Evolutionary conservation across 768 basidiomycete species (phyloP).

Genomic region (Termitomyces titanicus): DNA sequence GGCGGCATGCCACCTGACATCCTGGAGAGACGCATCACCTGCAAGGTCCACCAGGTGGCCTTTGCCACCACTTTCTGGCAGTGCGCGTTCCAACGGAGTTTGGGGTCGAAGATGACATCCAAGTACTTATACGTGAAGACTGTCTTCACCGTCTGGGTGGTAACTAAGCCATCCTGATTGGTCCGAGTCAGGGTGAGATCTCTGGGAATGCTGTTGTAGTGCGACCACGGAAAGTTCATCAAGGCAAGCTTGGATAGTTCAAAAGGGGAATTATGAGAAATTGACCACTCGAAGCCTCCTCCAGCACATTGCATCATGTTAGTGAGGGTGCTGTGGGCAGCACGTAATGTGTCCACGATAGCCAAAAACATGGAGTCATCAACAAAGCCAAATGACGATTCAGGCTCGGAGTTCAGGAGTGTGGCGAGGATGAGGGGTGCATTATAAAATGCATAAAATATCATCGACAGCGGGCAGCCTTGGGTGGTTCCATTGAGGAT

Average conservation of each 20-base stretch:
- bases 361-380: slow-evolving; percentile 27
- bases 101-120: not conserved
- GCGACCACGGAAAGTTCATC: slow-evolving; percentile 19
- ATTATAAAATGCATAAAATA: not conserved
- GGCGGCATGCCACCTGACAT: too few relatives aligned
- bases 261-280: slow-evolving; percentile 24
- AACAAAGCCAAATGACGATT: slow-evolving; percentile 24
- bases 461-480: not conserved
- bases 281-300: slow-evolving; percentile 23
- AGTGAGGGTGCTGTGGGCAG: slow-evolving; percentile 14
- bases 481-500: slow-evolving; percentile 18
- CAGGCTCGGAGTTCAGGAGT: not conserved
- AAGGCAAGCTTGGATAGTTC: slow-evolving; percentile 26
- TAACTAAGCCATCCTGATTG: not conserved
- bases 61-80: not conserved
- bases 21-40: not conserved
- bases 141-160: not conserved
- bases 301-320: slow-evolving; percentile 21
- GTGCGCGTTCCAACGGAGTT: slow-evolving; percentile 2
- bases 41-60: slow-evolving; percentile 1
- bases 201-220: not conserved
- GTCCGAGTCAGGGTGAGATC: not conserved
- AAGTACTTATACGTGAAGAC: not conserved
- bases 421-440: not conserved
- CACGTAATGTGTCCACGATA: slow-evolving; percentile 14